Evolutionary conservation across 129 eudicot genomes (phyloP).

Genomic region (Ambrosia trifida): DNA sequence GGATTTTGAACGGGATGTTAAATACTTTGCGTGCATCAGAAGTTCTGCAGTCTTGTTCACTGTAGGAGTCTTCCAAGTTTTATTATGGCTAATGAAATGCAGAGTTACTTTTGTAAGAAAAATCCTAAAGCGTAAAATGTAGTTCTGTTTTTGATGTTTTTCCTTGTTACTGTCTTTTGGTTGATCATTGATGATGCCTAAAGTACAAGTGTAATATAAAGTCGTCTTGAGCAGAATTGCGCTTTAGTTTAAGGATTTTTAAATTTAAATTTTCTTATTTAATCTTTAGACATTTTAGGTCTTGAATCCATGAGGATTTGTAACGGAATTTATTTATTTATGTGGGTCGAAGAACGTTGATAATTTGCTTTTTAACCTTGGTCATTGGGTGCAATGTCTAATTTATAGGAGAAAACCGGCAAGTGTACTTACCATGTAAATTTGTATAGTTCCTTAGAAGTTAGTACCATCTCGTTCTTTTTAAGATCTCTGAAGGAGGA

Average conservation of each 20-base stretch:
- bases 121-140: neutral
- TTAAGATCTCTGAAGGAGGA: constrained; percentile 33
- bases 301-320: neutral
- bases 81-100: neutral
- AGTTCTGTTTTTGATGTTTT: neutral
- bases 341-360: constrained; percentile 5
- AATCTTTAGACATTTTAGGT: neutral
- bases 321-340: neutral
- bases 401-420: neutral
- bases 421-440: neutral
- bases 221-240: constrained; percentile 8
- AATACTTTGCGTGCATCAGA: neutral
- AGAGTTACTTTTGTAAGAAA: neutral
- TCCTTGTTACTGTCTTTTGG: neutral
- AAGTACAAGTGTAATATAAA: neutral
- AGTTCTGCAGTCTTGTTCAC: neutral
- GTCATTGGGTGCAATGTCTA: neutral
- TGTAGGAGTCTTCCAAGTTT: neutral
- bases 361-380: neutral
- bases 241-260: neutral
- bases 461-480: constrained; percentile 2
- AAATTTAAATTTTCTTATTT: neutral
- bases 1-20: neutral
- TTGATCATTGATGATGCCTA: neutral
- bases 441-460: constrained; percentile 4